Evolutionary conservation across 2,329 filamentous ascomycete genomes (phyloP).

Genomic region (Decorospora gaudefroyi): DNA sequence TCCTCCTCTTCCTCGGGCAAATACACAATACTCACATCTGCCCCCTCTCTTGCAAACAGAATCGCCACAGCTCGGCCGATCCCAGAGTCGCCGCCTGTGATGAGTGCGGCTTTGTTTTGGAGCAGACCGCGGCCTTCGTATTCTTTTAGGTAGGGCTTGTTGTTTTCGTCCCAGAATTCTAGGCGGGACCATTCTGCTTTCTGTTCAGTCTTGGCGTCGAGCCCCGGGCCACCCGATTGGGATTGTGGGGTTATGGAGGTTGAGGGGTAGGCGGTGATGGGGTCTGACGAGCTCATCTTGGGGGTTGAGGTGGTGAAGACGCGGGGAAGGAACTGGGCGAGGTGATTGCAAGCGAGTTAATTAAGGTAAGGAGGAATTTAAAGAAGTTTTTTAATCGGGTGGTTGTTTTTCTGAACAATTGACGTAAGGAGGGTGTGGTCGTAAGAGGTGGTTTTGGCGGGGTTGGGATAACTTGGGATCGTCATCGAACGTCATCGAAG

Average conservation of each 20-base stretch:
- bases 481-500: slow-evolving; percentile 15
- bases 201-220: slow-evolving; percentile 21
- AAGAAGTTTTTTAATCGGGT: not conserved
- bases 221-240: slow-evolving; percentile 25
- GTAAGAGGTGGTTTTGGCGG: slow-evolving; percentile 8
- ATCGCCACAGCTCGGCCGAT: slow-evolving; percentile 75
- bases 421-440: not conserved
- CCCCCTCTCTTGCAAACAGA: slow-evolving; percentile 77
- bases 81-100: slow-evolving; percentile 77
- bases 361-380: not conserved
- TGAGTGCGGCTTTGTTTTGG: slow-evolving; percentile 55
- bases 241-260: slow-evolving; percentile 23
- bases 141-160: slow-evolving; percentile 29
- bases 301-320: slow-evolving; percentile 2
- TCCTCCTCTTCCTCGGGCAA: slow-evolving; percentile 74
- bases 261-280: slow-evolving; percentile 25
- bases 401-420: slow-evolving; percentile 1
- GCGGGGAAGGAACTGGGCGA: not conserved
- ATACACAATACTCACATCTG: slow-evolving; percentile 71
- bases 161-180: slow-evolving; percentile 28
- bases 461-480: slow-evolving; percentile 9
- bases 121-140: slow-evolving; percentile 27
- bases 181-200: slow-evolving; percentile 28
- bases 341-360: no score
- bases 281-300: slow-evolving; percentile 22